These are phyloP conservation scores for Coemansia sp. DNA, from an alignment of 192 early-diverging fungal genomes.

Conservation along the genomic window DNA sequence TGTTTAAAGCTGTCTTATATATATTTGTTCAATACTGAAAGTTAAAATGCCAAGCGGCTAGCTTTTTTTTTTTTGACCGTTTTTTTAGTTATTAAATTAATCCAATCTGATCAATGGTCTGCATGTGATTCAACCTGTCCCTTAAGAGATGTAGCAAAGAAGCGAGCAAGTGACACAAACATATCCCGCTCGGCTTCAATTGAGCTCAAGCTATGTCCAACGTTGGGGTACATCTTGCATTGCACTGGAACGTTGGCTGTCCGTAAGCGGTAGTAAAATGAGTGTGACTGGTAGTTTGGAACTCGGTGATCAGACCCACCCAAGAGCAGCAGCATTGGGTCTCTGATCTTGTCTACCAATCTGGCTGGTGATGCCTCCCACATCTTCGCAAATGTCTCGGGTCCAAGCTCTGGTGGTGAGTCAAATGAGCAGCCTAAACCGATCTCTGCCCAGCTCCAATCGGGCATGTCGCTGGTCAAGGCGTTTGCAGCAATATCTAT, in stretches of 20 bases:
- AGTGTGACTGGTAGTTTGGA: slow-evolving; percentile 62
- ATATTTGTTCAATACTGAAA: not conserved
- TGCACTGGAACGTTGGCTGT: slow-evolving; percentile 41
- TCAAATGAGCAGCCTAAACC: slow-evolving; percentile 59
- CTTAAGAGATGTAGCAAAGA: slow-evolving; percentile 32
- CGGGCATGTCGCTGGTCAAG: slow-evolving; percentile 64
- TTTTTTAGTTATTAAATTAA: not conserved
- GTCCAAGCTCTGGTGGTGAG: slow-evolving; percentile 55
- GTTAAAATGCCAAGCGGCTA: not conserved
- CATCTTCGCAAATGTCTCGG: slow-evolving; percentile 58
- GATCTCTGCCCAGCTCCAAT: slow-evolving; percentile 74
- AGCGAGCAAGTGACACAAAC: slow-evolving; percentile 42
- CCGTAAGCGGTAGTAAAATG: slow-evolving; percentile 43
- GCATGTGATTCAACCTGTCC: too few species aligned
- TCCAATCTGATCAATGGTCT: not conserved
- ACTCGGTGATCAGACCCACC: slow-evolving; percentile 73
- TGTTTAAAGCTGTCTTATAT: slow-evolving; percentile 6
- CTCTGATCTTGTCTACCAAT: slow-evolving; percentile 55
- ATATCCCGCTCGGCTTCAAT: slow-evolving; percentile 62
- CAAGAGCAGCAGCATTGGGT: slow-evolving; percentile 67
- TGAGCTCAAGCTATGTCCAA: slow-evolving; percentile 62
- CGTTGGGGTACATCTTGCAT: slow-evolving; percentile 58
- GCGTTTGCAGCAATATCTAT: slow-evolving; percentile 63
- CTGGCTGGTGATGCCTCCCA: slow-evolving; percentile 61
- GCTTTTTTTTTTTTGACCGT: slow-evolving; percentile 7